A percentile compares a stretch with the other conserved stretches of the same genome.
phyloP scores from a whole-genome alignment of 225 moss, liverwort and hornwort species.

The Pseudisothecium myosuroides region DNA sequence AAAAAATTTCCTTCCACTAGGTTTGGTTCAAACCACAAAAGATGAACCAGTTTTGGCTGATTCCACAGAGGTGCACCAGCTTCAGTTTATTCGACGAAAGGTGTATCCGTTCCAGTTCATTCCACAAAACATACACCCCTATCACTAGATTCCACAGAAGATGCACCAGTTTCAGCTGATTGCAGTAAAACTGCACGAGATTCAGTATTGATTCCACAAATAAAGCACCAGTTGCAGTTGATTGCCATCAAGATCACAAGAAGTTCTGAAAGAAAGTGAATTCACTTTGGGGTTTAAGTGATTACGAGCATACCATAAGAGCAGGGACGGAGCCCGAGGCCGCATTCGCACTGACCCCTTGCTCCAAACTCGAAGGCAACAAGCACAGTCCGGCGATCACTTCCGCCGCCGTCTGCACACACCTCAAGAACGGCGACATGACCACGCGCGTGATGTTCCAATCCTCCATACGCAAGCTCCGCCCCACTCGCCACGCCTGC shows the following conservation, averaged over 20 bases:
- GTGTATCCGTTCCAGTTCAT: too few species aligned
- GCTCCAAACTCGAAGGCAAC: constrained; percentile 21
- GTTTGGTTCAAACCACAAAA: background rate
- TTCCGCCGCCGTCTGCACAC: constrained; percentile 61
- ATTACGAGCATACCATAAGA: background rate
- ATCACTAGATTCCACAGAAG: background rate
- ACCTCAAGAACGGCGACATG: constrained; percentile 38
- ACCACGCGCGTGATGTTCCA: constrained; percentile 56
- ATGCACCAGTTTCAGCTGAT: background rate
- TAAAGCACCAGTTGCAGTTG: too few species aligned
- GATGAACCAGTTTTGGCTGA: too few species aligned
- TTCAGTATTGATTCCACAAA: background rate
- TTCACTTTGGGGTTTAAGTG: background rate
- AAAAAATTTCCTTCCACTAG: background rate
- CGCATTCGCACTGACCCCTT: background rate
- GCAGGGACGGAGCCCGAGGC: background rate
- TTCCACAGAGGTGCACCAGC: too few species aligned
- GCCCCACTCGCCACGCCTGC: constrained; percentile 46
- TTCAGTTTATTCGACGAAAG: background rate
- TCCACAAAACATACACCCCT: background rate
- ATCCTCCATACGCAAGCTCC: constrained; percentile 27
- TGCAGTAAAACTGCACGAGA: background rate
- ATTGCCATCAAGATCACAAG: background rate
- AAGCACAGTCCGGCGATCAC: constrained; percentile 37
- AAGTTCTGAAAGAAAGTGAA: background rate